Evolutionary conservation across 1,284 basidiomycete species (phyloP), one percentile per base, ranked within the genome.

Genomic region (Sporisorium reilianum): DNA sequence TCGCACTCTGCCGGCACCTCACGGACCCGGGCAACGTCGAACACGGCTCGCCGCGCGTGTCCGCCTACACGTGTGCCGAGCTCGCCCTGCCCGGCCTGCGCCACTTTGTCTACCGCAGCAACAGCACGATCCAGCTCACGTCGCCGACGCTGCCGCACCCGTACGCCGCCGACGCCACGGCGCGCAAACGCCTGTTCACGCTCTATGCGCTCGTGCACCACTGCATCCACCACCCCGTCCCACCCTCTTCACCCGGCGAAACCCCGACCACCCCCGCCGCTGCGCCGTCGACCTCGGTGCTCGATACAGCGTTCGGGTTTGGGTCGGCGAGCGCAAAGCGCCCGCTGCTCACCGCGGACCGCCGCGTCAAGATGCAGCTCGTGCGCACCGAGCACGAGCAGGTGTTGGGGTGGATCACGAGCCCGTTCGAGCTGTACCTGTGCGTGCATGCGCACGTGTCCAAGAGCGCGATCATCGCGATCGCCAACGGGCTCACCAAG

Each of bases 71-170:
- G 0, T 55, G 76, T 84, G 87, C 84, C 3, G 91, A 92, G 45
- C 86, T 98, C 1, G 90, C 90, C 5, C 91, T 96, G 57, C 92
- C 94, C 1, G 95, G 95, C 0, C 86, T 99, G 26, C 89, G 93
- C 28, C 96, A 99, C 85, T 99, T 98, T 82, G 86, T 97, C 55
- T 98, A 97, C 87, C 97, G 97, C 86, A 93, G 92, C 20, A 89
- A 93, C 45, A 62, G 89, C 18, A 89, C 93, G 75, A 93, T 97
- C 20, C 96, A 98, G 83, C 88, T 96, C 34, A 97, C 94, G 0
- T 87, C 89, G 71, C 94, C 95, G 0, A 85, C 86, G 18, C 95
- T 91, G 84, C 93, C 95, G 78, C 91, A 91, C 30, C 91, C 92
- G 2, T 97, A 97, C 83, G 88, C 90, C 48, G 86, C 86, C 41